These are phyloP conservation scores for Aspergillus pseudoglaucus DNA, from an alignment of 2,329 filamentous ascomycete species.

Conservation along the genomic window DNA sequence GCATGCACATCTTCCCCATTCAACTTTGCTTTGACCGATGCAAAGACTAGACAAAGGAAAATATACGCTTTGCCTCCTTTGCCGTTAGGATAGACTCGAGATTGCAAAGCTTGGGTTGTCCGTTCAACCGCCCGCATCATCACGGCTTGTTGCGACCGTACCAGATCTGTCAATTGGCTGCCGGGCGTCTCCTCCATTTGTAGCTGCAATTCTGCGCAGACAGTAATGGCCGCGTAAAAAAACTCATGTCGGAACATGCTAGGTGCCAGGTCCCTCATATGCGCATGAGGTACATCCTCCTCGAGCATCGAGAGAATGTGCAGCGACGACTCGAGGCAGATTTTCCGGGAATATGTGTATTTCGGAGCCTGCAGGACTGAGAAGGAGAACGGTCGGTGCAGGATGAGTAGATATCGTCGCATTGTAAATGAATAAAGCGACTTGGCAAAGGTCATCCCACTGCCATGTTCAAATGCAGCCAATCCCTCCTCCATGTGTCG, in stretches of 20 bases:
- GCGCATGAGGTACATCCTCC: conserved; percentile 7
- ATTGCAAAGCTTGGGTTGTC: conserved; percentile 21
- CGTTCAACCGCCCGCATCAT: conserved; percentile 25
- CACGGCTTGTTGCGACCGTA: conserved; percentile 25
- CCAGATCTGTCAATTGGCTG: conserved; percentile 21
- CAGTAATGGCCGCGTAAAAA: conserved; percentile 26
- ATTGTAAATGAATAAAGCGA: conserved; percentile 46
- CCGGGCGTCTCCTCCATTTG: conserved; percentile 18
- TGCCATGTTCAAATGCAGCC: conserved; percentile 18
- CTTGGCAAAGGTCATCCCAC: conserved; percentile 21
- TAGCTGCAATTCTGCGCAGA: conserved; percentile 27
- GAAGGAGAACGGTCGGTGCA: conserved; percentile 44
- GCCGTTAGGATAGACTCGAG: conserved; percentile 18
- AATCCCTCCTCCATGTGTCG: conserved; percentile 16
- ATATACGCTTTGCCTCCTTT: conserved; percentile 25
- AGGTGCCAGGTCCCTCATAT: conserved; percentile 24
- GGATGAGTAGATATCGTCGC: conserved; percentile 49
- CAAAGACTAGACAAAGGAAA: conserved; percentile 22
- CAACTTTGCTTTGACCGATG: conserved; percentile 26
- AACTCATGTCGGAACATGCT: conserved; percentile 32
- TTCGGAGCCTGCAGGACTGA: conserved; percentile 26
- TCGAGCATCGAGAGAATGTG: conserved; percentile 29
- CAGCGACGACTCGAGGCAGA: conserved; percentile 30
- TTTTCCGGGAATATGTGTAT: conserved; percentile 33
- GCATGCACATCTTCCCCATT: conserved; percentile 22